These are phyloP conservation scores for Neltuma alba DNA, from an alignment of 306 rosid species.

Conservation along the genomic window DNA sequence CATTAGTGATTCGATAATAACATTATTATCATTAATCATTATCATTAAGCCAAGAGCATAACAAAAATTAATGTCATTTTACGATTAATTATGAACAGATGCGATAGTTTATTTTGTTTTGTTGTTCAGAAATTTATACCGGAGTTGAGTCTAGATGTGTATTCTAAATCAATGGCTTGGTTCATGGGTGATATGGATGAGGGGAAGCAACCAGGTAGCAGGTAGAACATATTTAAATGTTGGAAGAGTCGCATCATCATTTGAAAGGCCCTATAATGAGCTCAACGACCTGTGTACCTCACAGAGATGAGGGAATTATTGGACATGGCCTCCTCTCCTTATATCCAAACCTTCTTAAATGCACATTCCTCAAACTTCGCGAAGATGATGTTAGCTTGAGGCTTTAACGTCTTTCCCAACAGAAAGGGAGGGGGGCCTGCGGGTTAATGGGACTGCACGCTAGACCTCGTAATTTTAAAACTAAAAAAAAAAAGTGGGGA, in stretches of 20 bases:
- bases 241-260: neutral
- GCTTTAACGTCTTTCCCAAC: neutral
- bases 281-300: neutral
- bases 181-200: too few relatives aligned
- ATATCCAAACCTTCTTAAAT: neutral
- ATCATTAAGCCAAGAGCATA: too few relatives aligned
- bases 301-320: neutral
- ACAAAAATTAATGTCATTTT: too few relatives aligned
- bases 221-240: neutral
- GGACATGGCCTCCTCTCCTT: neutral
- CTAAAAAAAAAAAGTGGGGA: neutral
- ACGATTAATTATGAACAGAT: too few relatives aligned
- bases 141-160: too few relatives aligned
- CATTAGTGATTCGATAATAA: too few relatives aligned
- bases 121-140: too few relatives aligned
- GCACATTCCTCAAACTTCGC: neutral
- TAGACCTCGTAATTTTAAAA: neutral
- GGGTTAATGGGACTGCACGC: neutral
- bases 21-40: too few relatives aligned
- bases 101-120: too few relatives aligned
- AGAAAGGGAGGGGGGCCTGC: neutral
- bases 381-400: neutral
- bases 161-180: too few relatives aligned
- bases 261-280: too few relatives aligned
- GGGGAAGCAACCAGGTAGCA: neutral